Base-by-base conservation (phyloP, 1,284 basidiomycete species). In the Rhodotorula sp. region DNA sequence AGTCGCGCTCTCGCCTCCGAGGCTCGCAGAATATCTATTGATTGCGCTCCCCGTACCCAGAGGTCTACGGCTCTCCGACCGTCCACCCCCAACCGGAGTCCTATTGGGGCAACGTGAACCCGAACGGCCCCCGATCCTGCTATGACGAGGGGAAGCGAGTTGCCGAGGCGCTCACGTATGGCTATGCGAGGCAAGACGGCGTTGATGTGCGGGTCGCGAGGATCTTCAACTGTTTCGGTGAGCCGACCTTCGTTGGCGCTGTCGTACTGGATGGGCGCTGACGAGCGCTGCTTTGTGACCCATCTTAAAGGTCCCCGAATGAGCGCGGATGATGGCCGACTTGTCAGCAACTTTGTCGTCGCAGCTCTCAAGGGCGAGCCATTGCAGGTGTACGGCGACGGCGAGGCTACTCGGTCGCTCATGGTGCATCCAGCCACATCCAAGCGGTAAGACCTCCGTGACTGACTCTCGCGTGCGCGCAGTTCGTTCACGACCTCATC, bases 271-370 rank as follows among this genome's bases (percentile, higher is more conserved):
- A 55, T 55, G 17, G 27, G 34, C 39, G 39, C 39, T 44, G 39
- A 44, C 39, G 19, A 32, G n/a, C 70, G 24, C 19, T 32, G 20
- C 54, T 24, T 1, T n/a, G 7, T 5, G 67, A 13, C 20, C 27
- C 11, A 4, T 10, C 27, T 19, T 13, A 65, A 27, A 69, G 70
- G 76, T n/a, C 79, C 80, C 1, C 63, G 80, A 54, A 94, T 96
- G 94, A 94, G 95, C 83, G 92, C 94, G 3, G 87, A 88, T 79
- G 95, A 98, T 79, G 95, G 95, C 32, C 90, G 95, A 68, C 93
- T 99, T 68, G 95, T 99, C 47, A 95, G 92, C 79, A 98, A 98
- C 83, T 97, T 99, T 81, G 95, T 97, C 79, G 90, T 97, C 65
- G 94, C 97, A 78, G 95, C 94, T 15, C 87, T 99, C 67, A 90